Evolutionary conservation across 2,329 filamentous ascomycete species (phyloP).

Genomic region (Colletotrichum somersetense): DNA sequence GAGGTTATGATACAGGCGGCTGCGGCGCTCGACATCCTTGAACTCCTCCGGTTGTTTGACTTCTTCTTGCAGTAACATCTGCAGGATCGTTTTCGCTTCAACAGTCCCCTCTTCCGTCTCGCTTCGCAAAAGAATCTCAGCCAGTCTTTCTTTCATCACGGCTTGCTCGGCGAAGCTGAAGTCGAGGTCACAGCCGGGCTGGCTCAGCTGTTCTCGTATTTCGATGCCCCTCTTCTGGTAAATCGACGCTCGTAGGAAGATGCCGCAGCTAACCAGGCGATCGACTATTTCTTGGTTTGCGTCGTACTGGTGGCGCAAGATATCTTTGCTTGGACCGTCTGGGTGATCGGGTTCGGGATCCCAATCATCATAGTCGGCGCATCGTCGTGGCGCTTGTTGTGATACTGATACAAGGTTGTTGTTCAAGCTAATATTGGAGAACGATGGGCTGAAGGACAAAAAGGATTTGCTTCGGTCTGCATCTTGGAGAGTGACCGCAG

Average conservation of each 20-base stretch:
- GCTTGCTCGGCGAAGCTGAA: conserved; percentile 37
- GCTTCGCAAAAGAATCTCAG: conserved; percentile 46
- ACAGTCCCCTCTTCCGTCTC: conserved; percentile 41
- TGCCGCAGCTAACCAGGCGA: conserved; percentile 42
- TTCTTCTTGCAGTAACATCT: conserved; percentile 43
- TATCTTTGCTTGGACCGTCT: conserved; percentile 43
- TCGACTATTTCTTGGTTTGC: conserved; percentile 46
- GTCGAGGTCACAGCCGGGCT: conserved; percentile 30
- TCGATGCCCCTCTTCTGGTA: conserved; percentile 46
- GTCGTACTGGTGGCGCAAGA: conserved; percentile 44
- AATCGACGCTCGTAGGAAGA: conserved; percentile 45
- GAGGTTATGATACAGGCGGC: conserved; percentile 48
- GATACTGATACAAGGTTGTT: not conserved
- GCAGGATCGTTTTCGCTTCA: conserved; percentile 44
- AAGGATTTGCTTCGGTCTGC: conserved; percentile 19
- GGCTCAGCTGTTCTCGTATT: conserved; percentile 43
- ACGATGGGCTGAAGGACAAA: conserved; percentile 12
- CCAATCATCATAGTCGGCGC: conserved; percentile 40
- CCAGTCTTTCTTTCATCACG: conserved; percentile 47
- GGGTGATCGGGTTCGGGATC: conserved; percentile 46
- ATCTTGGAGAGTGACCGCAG: conserved; percentile 44
- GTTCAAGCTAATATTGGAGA: not conserved
- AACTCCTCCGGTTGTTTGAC: conserved; percentile 41
- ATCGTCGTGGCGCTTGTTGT: not conserved
- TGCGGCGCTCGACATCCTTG: conserved; percentile 29